Percentiles rank a stretch among this genome's conserved stretches.
phyloP scores from a whole-genome alignment of 2,329 filamentous ascomycete species.

The Dothidotthia symphoricarpi region DNA sequence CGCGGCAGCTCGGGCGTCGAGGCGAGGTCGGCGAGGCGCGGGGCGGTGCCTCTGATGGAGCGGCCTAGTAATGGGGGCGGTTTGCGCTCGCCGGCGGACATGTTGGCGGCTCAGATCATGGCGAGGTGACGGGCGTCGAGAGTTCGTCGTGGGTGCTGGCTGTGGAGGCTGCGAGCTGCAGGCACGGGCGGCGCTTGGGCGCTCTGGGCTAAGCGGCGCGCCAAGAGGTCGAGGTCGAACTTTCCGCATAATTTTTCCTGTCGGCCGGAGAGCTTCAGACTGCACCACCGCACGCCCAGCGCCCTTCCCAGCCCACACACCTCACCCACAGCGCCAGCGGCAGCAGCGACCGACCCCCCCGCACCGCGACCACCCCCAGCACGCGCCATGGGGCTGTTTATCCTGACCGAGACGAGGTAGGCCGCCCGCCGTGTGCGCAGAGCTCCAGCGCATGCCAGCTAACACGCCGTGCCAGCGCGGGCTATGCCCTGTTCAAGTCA shows the following conservation, averaged over 20 bases:
- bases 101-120: conserved; percentile 8
- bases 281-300: conserved; percentile 16
- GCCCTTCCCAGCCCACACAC: conserved; percentile 18
- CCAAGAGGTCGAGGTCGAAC: too few species aligned
- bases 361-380: conserved; percentile 7
- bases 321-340: conserved; percentile 4
- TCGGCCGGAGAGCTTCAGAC: conserved; percentile 9
- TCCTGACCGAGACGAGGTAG: conserved; percentile 39
- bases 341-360: conserved; percentile 9
- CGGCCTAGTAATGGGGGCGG: conserved; percentile 29
- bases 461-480: conserved; percentile 66
- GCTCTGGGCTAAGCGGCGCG: conserved; percentile 1
- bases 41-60: conserved; percentile 31
- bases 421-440: conserved; percentile 7
- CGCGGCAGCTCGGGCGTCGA: conserved; percentile 38
- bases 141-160: too few species aligned
- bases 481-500: conserved; percentile 97
- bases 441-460: conserved; percentile 12
- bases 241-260: too few species aligned
- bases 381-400: conserved; percentile 45
- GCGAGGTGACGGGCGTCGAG: too few species aligned
- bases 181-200: conserved; percentile 2
- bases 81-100: conserved; percentile 34
- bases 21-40: conserved; percentile 38
- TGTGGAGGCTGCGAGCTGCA: too few species aligned